A percentile compares a stretch with the other conserved stretches of the same genome.
phyloP scores from a whole-genome alignment of 2,329 filamentous ascomycete species.

The Didymosphaeria variabile region DNA sequence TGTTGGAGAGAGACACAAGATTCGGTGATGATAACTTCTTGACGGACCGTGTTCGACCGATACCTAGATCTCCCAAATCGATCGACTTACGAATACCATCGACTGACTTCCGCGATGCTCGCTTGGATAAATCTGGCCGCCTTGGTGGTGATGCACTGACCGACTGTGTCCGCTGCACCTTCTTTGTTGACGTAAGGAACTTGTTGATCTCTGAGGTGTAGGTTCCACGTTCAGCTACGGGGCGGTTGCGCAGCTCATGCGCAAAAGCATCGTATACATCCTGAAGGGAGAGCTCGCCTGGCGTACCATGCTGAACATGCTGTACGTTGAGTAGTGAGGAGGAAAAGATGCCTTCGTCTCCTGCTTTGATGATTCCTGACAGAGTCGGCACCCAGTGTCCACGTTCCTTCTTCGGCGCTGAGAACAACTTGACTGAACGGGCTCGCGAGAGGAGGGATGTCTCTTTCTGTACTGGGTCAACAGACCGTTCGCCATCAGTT shows the following conservation, averaged over 20 bases:
- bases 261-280: slow-evolving; percentile 39
- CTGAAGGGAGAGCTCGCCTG: slow-evolving; percentile 37
- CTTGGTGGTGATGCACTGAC: slow-evolving; percentile 19
- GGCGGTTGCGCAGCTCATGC: slow-evolving; percentile 30
- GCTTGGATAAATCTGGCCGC: slow-evolving; percentile 23
- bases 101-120: slow-evolving; percentile 22
- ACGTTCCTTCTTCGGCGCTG: slow-evolving; percentile 29
- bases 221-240: slow-evolving; percentile 31
- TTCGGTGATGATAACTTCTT: slow-evolving; percentile 15
- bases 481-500: slow-evolving; percentile 15
- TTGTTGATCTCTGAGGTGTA: slow-evolving; percentile 35
- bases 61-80: slow-evolving; percentile 24
- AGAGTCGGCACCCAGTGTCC: slow-evolving; percentile 36
- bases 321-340: slow-evolving; percentile 37
- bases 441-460: slow-evolving; percentile 22
- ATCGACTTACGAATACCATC: slow-evolving; percentile 23
- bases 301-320: slow-evolving; percentile 31
- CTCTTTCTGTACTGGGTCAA: slow-evolving; percentile 26
- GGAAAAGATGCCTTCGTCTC: slow-evolving; percentile 40
- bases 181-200: slow-evolving; percentile 32
- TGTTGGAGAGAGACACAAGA: slow-evolving; percentile 13
- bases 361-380: slow-evolving; percentile 44
- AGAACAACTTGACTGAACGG: slow-evolving; percentile 33
- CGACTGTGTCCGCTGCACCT: slow-evolving; percentile 32
- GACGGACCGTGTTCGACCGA: slow-evolving; percentile 20